A percentile compares a stretch with the other conserved stretches of the same genome.
Conservation (phyloP, 306 rosid genomes). For the Lithocarpus polystachyus region DNA sequence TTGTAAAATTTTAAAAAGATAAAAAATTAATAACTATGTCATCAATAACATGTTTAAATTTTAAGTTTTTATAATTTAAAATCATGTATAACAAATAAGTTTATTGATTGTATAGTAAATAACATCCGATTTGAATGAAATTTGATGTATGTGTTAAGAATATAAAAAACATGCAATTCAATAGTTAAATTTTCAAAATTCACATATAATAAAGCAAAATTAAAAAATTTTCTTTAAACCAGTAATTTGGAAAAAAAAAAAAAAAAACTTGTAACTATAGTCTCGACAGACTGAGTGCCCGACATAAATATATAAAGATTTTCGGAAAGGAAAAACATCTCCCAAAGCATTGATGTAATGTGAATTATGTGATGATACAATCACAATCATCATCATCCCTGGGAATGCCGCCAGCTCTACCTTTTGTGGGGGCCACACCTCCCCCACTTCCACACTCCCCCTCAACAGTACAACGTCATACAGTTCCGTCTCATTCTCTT, state of each 20-base stretch:
- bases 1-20: no score
- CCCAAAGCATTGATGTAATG: not conserved
- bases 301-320: no score
- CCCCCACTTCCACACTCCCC: not conserved
- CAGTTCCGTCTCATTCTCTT: not conserved
- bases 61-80: rapidly evolving
- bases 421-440: not conserved
- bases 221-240: no score
- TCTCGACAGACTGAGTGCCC: no score
- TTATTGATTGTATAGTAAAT: no score
- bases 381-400: not conserved
- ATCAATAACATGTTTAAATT: no score
- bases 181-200: rapidly evolving
- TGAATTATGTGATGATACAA: not conserved
- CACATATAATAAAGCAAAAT: no score
- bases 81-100: no score
- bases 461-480: no score
- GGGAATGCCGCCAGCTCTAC: slow-evolving; percentile 10
- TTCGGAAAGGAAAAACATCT: no score
- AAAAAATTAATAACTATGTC: rapidly evolving
- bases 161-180: rapidly evolving
- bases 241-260: no score
- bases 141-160: rapidly evolving
- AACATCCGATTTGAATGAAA: rapidly evolving
- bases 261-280: no score